Percentiles rank a stretch among this genome's conserved stretches.
These are phyloP conservation scores for Diversispora epigaea DNA, from an alignment of 192 early-diverging fungal genomes.

Conservation along the genomic window DNA sequence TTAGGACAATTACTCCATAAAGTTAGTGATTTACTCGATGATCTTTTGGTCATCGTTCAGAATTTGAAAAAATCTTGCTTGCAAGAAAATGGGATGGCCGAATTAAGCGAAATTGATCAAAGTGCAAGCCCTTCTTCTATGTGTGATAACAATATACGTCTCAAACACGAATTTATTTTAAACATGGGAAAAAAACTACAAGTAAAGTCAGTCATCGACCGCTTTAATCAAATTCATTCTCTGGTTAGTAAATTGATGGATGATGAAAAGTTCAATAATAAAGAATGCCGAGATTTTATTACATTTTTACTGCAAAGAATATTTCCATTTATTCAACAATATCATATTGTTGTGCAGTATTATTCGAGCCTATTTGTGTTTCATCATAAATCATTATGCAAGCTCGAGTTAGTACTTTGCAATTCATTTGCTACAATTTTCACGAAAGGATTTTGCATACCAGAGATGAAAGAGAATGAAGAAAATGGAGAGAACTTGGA, in stretches of 20 bases:
- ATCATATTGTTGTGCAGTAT: conserved; percentile 59
- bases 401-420: conserved; percentile 69
- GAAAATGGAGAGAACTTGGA: conserved; percentile 60
- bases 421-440: conserved; percentile 72
- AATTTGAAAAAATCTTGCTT: conserved; percentile 34
- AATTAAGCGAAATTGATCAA: background rate
- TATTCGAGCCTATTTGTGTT: conserved; percentile 54
- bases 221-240: background rate
- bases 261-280: conserved; percentile 8
- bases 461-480: conserved; percentile 55
- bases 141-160: conserved; percentile 49
- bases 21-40: conserved; percentile 43
- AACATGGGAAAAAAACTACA: conserved; percentile 41
- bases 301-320: conserved; percentile 46
- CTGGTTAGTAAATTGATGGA: background rate
- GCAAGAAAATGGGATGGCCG: background rate
- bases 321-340: conserved; percentile 64
- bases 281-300: conserved; percentile 25
- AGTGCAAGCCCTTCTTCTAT: conserved; percentile 19
- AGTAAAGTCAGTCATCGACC: conserved; percentile 17
- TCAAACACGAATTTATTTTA: conserved; percentile 42
- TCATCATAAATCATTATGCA: conserved; percentile 69
- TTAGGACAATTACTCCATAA: conserved; percentile 11
- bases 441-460: conserved; percentile 86
- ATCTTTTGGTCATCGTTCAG: conserved; percentile 47